Conservation (phyloP, 306 rosid species). For the Cercis canadensis region DNA sequence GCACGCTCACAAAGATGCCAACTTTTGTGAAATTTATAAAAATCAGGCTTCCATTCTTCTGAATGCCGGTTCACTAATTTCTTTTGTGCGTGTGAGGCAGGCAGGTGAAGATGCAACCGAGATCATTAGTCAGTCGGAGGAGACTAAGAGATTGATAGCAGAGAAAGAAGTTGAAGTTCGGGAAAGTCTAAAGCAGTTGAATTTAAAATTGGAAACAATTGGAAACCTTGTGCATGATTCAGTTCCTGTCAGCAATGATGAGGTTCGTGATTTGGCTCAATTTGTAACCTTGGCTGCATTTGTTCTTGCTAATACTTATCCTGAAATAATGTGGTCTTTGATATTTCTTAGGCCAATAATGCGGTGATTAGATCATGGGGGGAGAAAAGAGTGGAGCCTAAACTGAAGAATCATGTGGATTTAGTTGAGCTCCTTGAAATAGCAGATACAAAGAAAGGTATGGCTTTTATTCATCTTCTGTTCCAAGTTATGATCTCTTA, state of each 20-base stretch:
- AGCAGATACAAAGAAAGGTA: constrained; percentile 80
- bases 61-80: neutral
- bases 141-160: constrained; percentile 57
- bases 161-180: constrained; percentile 81
- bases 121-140: constrained; percentile 65
- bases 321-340: neutral
- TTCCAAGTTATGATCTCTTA: neutral
- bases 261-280: constrained; percentile 52
- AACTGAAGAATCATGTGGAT: constrained; percentile 86
- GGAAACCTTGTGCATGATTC: constrained; percentile 96
- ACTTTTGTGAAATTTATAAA: neutral
- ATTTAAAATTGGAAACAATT: constrained; percentile 68
- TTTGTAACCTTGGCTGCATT: neutral
- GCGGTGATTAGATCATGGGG: constrained; percentile 84
- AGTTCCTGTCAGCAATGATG: constrained; percentile 76
- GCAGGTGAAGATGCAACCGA: constrained; percentile 67
- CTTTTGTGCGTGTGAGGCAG: constrained; percentile 29
- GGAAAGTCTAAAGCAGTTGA: constrained; percentile 58
- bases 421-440: constrained; percentile 83
- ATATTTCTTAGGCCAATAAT: constrained; percentile 67
- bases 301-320: neutral
- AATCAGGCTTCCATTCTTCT: neutral
- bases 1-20: neutral
- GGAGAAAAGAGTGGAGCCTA: constrained; percentile 77
- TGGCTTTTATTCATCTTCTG: neutral